Conservation (phyloP, 78 protist genomes). For the Protostelium mycophagum region DNA sequence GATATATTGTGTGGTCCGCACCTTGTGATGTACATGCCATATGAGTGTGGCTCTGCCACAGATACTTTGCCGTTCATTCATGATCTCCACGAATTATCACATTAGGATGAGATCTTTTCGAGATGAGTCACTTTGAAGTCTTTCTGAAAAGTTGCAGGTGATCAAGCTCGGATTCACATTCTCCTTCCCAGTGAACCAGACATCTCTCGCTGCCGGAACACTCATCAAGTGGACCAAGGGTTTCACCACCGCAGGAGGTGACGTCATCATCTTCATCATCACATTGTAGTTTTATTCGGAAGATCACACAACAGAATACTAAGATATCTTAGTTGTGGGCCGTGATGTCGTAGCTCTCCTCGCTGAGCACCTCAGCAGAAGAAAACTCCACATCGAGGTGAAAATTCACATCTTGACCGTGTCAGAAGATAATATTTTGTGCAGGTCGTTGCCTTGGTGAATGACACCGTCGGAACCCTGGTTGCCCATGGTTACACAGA, state of each 20-base stretch:
- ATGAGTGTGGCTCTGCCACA: no score
- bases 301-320: neutral
- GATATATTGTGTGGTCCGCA: no score
- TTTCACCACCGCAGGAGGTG: neutral
- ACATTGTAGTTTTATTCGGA: no score
- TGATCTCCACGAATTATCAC: no score
- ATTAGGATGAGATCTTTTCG: no score
- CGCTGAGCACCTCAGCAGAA: neutral
- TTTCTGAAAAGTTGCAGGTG: no score
- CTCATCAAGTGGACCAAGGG: constrained; percentile 58
- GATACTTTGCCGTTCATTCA: no score
- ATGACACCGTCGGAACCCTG: constrained; percentile 68
- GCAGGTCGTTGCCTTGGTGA: constrained; percentile 27
- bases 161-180: constrained; percentile 58
- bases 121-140: no score
- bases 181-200: constrained; percentile 55
- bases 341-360: constrained; percentile 38
- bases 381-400: neutral
- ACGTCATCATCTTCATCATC: neutral
- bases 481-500: constrained; percentile 17
- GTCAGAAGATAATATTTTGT: constrained; percentile 10
- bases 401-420: neutral
- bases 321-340: constrained; percentile 5
- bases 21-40: no score
- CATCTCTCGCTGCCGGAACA: constrained; percentile 4